phyloP scores from a whole-genome alignment of 2,329 filamentous ascomycete genomes.

The Diplodia scrobiculata region DNA sequence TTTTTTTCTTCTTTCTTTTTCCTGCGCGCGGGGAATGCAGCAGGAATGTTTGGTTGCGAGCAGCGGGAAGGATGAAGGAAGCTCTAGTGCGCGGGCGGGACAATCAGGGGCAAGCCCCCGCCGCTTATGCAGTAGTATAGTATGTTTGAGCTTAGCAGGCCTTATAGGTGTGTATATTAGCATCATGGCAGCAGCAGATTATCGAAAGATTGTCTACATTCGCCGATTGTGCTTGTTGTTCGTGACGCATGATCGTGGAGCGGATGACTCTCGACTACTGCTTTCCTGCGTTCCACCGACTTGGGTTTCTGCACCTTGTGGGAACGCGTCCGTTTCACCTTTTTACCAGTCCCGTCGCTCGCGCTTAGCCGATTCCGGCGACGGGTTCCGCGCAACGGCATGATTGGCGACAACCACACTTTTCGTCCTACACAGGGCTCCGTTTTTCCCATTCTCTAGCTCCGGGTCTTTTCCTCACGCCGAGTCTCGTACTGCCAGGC shows the following conservation, averaged over 20 bases:
- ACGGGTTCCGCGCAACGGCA: neutral
- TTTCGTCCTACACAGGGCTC: too few species aligned
- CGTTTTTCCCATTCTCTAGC: too few species aligned
- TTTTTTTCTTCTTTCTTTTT: neutral
- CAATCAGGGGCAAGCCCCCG: conserved; percentile 1
- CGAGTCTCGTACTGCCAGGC: too few species aligned
- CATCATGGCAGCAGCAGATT: neutral
- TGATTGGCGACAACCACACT: too few species aligned
- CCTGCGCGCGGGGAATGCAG: neutral
- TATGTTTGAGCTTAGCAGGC: neutral
- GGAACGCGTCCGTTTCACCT: neutral
- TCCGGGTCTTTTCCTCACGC: too few species aligned
- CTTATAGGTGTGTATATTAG: conserved; percentile 16
- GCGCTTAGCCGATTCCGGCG: neutral
- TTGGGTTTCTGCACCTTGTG: neutral
- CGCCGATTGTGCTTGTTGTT: neutral
- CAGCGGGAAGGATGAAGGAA: neutral
- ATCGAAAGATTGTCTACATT: neutral
- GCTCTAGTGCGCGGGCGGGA: neutral
- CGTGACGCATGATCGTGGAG: neutral
- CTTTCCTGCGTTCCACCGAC: neutral
- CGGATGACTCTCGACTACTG: neutral
- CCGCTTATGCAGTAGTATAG: neutral
- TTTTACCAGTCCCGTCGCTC: neutral
- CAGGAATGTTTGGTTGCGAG: neutral